Percentiles rank a stretch among this genome's conserved stretches.
Conservation (phyloP, 225 moss, liverwort and hornwort genomes). For the Bryum argenteum region DNA sequence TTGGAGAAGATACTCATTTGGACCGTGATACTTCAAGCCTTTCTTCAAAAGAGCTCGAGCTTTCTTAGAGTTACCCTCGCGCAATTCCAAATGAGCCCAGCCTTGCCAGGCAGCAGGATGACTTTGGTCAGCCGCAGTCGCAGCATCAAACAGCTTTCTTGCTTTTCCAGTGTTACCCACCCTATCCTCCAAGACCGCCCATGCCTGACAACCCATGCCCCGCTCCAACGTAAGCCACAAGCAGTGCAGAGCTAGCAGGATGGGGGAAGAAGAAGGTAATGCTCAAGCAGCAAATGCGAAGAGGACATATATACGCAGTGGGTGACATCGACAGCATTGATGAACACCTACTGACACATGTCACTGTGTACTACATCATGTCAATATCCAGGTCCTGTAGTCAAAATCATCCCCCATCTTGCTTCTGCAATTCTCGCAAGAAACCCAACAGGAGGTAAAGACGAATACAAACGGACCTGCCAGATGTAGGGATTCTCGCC, state of each 20-base stretch:
- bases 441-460: constrained; percentile 17
- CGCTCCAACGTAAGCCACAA: constrained; percentile 19
- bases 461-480: constrained; percentile 63
- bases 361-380: background rate
- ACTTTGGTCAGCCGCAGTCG: constrained; percentile 83
- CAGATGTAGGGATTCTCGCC: constrained; percentile 96
- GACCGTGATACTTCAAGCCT: constrained; percentile 73
- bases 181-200: constrained; percentile 90
- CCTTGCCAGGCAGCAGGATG: constrained; percentile 98
- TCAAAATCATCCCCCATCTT: constrained; percentile 16
- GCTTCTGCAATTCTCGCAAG: constrained; percentile 14
- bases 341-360: background rate
- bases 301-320: constrained; percentile 11
- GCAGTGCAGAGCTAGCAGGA: constrained; percentile 15
- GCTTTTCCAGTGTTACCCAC: constrained; percentile 74
- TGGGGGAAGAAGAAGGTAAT: background rate
- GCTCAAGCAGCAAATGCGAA: background rate
- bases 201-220: constrained; percentile 61
- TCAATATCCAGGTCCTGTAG: constrained; percentile 11
- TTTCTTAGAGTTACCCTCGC: constrained; percentile 82
- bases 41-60: constrained; percentile 84
- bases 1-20: constrained; percentile 92
- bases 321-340: constrained; percentile 13
- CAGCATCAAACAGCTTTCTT: constrained; percentile 91
- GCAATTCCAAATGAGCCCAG: constrained; percentile 96